Evolutionary conservation across 139 green algal genomes (phyloP).

Genomic region (Bryopsis sp.): DNA sequence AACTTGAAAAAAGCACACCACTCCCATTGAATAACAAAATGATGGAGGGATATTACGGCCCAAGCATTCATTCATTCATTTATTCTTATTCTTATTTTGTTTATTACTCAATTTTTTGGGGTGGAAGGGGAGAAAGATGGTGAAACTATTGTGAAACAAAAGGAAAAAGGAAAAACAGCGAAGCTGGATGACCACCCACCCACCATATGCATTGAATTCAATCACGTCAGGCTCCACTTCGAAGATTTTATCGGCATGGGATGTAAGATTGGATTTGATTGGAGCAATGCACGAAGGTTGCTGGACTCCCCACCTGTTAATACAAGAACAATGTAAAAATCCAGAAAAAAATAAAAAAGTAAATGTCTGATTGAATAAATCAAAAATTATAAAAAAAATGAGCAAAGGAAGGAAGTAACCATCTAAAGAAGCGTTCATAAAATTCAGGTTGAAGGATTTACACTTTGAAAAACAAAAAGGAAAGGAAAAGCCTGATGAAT

Average conservation of each 20-base stretch:
- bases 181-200: too few species aligned
- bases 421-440: too few species aligned
- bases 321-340: too few species aligned
- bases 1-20: background rate
- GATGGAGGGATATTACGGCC: background rate
- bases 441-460: too few species aligned
- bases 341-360: too few species aligned
- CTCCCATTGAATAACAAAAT: background rate
- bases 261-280: conserved; percentile 4
- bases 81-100: background rate
- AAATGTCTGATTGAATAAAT: too few species aligned
- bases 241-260: conserved; percentile 13
- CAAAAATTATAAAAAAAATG: too few species aligned
- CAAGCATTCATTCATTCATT: background rate
- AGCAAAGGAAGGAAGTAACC: too few species aligned
- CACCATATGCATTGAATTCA: background rate
- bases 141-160: background rate
- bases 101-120: background rate
- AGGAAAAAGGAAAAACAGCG: too few species aligned
- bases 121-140: background rate
- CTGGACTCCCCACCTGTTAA: conserved; percentile 6
- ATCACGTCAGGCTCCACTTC: background rate
- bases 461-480: too few species aligned
- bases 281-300: conserved; percentile 7
- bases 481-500: too few species aligned